Evolutionary conservation across 805 yeast genomes (phyloP).

Genomic region (Lipomyces kockii): DNA sequence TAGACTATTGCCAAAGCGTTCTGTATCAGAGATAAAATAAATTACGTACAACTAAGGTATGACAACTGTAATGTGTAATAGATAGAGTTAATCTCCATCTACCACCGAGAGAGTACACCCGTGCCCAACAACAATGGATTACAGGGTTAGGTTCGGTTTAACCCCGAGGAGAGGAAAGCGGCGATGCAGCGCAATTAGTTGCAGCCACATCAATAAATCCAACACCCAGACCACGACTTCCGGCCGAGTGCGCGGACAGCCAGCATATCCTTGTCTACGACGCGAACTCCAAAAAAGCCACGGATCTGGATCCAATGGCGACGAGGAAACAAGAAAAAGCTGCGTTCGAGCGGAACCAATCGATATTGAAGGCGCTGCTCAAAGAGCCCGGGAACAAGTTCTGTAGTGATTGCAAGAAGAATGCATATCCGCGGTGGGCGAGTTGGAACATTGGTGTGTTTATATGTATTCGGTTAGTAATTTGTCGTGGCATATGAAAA

Average conservation of each 20-base stretch:
- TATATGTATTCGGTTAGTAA: constrained; percentile 65
- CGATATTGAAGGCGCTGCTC: constrained; percentile 72
- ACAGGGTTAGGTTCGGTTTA: neutral
- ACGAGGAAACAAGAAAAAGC: constrained; percentile 40
- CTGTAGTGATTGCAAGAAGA: constrained; percentile 91
- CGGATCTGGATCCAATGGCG: constrained; percentile 21
- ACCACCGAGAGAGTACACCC: too few relatives aligned
- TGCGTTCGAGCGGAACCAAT: constrained; percentile 60
- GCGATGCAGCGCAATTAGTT: neutral
- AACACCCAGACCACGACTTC: neutral
- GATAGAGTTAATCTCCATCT: too few relatives aligned
- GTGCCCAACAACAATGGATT: too few relatives aligned
- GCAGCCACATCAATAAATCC: neutral
- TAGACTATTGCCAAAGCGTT: too few relatives aligned
- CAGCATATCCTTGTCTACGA: neutral
- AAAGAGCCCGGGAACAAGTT: constrained; percentile 74
- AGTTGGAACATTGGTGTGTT: constrained; percentile 94
- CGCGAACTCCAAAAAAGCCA: neutral
- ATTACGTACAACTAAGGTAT: too few relatives aligned
- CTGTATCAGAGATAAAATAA: too few relatives aligned
- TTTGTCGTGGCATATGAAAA: neutral
- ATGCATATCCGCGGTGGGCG: constrained; percentile 96
- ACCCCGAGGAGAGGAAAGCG: neutral
- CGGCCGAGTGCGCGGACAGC: neutral
- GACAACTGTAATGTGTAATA: too few relatives aligned